Evolutionary conservation across 1,139 yeast genomes (phyloP), one percentile per base, ranked within the genome.

Genomic region (Hemisphaericaspora xylofermentans): DNA sequence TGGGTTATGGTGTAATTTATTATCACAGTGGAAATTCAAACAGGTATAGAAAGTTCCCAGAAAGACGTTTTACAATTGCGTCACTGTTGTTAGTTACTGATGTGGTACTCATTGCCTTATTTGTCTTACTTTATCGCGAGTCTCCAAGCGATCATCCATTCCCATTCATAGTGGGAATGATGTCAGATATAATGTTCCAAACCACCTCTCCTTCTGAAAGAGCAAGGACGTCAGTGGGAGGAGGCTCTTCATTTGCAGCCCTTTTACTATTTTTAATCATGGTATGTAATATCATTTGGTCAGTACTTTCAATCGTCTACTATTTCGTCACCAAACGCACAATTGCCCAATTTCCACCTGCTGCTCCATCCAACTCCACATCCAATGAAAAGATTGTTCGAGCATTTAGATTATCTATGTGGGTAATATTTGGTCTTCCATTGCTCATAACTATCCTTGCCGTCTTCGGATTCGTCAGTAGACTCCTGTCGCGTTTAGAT

Each of bases 1-100:
- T 66, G 72, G 74, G 74, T 0, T 66, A 61, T 42, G 74, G 74
- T 1, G 71, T 67, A 3, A 50, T 68, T 16, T 68, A 64, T 44
- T 61, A 60, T 44, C 61, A 58, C 32, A 50, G 51, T 30, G 60
- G 58, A 2, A 54, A 51, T 27, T 52, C 68, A 14, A 53, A 51
- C 38, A 57, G 61, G 34, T 65, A 54, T 39, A 50, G 70, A 38
- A 44, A 54, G 32, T 43, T 67, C 10, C 72, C 73, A 2, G 42
- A 46, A 7, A 42, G 49, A 3, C 43, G 51, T 16, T 40, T 51
- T 40, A 53, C 46, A n/a, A 43, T 46, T 12, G 62, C 66, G 5
- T 36, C 43, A 3, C 40, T 39, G 4, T 45, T 63, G 14, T 45
- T 60, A 7, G 18, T 48, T 16, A 21, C 43, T 2, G 46, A 51